Evolutionary conservation across 2,329 filamentous ascomycete genomes (phyloP).

Genomic region (Juglanconis oblonga): DNA sequence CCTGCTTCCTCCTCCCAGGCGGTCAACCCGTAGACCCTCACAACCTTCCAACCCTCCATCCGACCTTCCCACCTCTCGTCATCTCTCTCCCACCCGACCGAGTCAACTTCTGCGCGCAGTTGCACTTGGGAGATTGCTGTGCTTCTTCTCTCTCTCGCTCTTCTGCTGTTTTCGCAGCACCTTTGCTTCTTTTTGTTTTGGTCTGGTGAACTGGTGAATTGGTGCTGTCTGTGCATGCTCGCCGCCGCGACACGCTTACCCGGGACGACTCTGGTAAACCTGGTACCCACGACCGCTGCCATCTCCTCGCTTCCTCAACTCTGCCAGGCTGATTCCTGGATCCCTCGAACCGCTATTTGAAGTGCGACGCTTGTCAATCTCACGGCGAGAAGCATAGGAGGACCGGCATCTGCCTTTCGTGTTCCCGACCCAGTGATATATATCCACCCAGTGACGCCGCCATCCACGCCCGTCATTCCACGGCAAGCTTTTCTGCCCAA

Average conservation of each 20-base stretch:
- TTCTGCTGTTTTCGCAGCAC: too few species aligned
- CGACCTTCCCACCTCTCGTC: background rate
- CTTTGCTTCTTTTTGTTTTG: background rate
- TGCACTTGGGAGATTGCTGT: background rate
- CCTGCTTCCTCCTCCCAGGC: conserved; percentile 3
- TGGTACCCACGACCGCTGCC: background rate
- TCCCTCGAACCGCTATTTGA: too few species aligned
- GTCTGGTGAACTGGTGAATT: background rate
- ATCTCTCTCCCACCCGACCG: background rate
- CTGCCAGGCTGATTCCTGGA: background rate
- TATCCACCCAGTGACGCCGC: background rate
- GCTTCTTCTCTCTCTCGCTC: background rate
- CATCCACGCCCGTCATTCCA: background rate
- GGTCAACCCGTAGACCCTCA: conserved; percentile 7
- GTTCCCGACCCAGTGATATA: background rate
- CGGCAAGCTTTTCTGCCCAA: background rate
- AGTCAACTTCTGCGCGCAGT: background rate
- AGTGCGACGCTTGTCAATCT: background rate
- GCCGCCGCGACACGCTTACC: background rate
- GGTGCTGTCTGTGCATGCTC: background rate
- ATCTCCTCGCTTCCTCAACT: background rate
- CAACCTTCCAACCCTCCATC: background rate
- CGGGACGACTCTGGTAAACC: background rate
- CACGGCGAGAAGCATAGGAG: background rate
- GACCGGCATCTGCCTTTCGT: background rate